Evolutionary conservation across 139 green algal species (phyloP).

Genomic region (Chlorella sp.): DNA sequence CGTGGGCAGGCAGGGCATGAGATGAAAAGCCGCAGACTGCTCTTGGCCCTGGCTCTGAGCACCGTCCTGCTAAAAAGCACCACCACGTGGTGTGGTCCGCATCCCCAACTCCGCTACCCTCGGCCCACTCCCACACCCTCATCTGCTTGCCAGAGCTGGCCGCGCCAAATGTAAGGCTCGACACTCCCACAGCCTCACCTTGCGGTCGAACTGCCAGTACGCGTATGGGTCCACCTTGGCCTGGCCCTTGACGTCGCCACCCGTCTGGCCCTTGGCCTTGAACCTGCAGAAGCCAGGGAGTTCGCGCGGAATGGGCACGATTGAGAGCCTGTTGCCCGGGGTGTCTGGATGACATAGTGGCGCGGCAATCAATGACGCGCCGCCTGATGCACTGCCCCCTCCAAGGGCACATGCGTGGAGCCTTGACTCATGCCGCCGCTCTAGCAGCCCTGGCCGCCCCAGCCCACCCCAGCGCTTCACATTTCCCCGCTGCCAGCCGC

Average conservation of each 20-base stretch:
- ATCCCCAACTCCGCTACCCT: too few species aligned
- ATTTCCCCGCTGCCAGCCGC: too few species aligned
- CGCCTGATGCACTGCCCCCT: too few species aligned
- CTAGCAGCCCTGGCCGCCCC: too few species aligned
- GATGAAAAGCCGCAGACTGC: neutral
- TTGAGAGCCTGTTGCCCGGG: too few species aligned
- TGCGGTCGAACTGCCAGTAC: constrained; percentile 95
- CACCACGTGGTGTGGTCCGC: neutral
- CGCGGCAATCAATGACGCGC: too few species aligned
- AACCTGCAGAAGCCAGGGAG: constrained; percentile 44
- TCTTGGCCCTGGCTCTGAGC: neutral
- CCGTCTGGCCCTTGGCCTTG: constrained; percentile 50
- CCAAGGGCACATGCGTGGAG: too few species aligned
- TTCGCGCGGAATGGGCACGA: too few species aligned
- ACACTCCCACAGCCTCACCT: constrained; percentile 23
- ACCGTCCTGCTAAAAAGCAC: neutral
- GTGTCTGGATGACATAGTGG: too few species aligned
- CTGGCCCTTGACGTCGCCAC: constrained; percentile 70
- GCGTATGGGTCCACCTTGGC: constrained; percentile 90
- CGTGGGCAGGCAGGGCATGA: neutral
- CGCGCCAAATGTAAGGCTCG: neutral
- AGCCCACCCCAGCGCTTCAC: too few species aligned
- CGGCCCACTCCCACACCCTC: too few species aligned
- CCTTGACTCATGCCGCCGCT: too few species aligned
- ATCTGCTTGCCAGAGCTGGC: neutral